phyloP scores from a whole-genome alignment of 164 flowering plant species.

The Stephania japonica region DNA sequence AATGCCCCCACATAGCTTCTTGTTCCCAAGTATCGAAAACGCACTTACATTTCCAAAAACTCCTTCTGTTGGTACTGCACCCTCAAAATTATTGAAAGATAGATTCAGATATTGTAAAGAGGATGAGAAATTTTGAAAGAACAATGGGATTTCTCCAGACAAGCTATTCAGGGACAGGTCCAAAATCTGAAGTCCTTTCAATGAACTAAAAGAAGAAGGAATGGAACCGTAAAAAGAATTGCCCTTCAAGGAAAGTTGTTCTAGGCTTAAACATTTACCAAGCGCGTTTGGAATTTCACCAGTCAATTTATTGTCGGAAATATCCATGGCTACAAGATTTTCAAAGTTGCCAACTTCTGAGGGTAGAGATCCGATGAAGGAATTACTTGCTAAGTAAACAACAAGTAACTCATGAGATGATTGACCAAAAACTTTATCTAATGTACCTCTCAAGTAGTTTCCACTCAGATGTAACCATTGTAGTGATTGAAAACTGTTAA shows the following conservation, averaged over 20 bases:
- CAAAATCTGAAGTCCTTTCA: not conserved
- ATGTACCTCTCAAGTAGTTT: slow-evolving; percentile 3
- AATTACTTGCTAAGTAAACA: not conserved
- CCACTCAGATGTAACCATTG: not conserved
- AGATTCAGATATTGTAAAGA: slow-evolving; percentile 8
- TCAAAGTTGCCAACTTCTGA: not conserved
- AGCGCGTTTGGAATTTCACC: not conserved
- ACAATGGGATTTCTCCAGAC: slow-evolving; percentile 5
- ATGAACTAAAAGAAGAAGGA: slow-evolving; percentile 4
- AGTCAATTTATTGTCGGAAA: not conserved
- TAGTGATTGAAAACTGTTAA: slow-evolving; percentile 5
- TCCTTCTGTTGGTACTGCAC: not conserved
- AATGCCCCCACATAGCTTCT: slow-evolving; percentile 12
- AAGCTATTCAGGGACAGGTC: slow-evolving; percentile 4
- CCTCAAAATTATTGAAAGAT: too few relatives aligned
- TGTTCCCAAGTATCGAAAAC: slow-evolving; percentile 9
- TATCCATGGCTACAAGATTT: not conserved
- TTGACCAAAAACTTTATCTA: not conserved
- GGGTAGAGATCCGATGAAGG: not conserved
- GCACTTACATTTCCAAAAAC: slow-evolving; percentile 8
- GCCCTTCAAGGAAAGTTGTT: not conserved
- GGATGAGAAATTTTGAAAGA: not conserved
- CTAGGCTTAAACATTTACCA: slow-evolving; percentile 4
- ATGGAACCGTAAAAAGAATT: slow-evolving; percentile 1
- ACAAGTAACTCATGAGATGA: not conserved